A percentile compares a stretch with the other conserved stretches of the same genome.
phyloP scores from a whole-genome alignment of 2,329 filamentous ascomycete species.

The Tolypocladium tropicale region DNA sequence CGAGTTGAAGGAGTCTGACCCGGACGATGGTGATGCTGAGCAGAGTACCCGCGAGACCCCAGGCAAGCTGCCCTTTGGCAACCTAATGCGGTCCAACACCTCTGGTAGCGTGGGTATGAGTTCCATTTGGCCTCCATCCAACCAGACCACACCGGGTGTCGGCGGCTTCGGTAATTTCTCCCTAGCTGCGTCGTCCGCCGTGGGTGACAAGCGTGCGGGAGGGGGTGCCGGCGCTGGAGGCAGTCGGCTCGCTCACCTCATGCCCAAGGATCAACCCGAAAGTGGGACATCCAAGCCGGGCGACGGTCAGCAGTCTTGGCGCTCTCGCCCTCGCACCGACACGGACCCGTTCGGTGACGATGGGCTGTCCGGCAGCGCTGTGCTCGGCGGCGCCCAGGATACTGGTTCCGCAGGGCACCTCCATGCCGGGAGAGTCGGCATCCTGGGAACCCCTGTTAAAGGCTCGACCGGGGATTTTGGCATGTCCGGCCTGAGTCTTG shows the following conservation, averaged over 20 bases:
- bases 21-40: conserved; percentile 37
- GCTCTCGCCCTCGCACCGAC: conserved; percentile 54
- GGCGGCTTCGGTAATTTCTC: conserved; percentile 88
- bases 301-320: conserved; percentile 45
- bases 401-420: conserved; percentile 32
- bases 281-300: conserved; percentile 41
- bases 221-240: conserved; percentile 64
- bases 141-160: conserved; percentile 52
- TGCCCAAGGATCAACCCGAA: conserved; percentile 68
- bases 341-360: conserved; percentile 70
- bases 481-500: conserved; percentile 49
- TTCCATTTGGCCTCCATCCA: conserved; percentile 32
- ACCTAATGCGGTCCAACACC: conserved; percentile 45
- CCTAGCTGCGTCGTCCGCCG: conserved; percentile 45
- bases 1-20: conserved; percentile 45
- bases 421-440: conserved; percentile 23
- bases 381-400: conserved; percentile 67
- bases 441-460: conserved; percentile 45
- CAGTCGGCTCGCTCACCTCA: conserved; percentile 77
- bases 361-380: conserved; percentile 55
- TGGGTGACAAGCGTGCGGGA: conserved; percentile 65
- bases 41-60: conserved; percentile 17
- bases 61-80: conserved; percentile 29
- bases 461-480: conserved; percentile 48
- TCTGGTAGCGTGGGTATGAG: conserved; percentile 35